Evolutionary conservation across 2,329 filamentous ascomycete genomes (phyloP), one percentile per base, ranked within the genome.

Genomic region (Nemania serpens): DNA sequence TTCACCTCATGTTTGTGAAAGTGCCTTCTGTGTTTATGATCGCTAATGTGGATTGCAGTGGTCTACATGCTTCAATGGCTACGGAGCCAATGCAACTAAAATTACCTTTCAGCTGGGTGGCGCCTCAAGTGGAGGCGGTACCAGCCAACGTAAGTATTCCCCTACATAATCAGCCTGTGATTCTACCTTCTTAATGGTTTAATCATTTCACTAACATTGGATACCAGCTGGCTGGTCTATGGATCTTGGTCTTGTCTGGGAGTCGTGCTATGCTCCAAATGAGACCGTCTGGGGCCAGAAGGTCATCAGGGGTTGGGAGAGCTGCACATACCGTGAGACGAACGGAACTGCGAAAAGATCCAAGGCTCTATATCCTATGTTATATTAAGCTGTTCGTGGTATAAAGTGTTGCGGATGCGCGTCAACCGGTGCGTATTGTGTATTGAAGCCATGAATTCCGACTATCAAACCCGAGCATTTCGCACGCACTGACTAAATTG

Each of bases 181-280:
- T 12, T 42, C 22, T 15, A 12, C 11, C 11, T 2, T 1, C 10
- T 20, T 2, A n/a, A 25, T 11, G 2, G 5, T 18, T 34, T 3
- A 29, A 9, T 3, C 2, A 0, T 25, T 48, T 18, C 18, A 33
- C 57, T 60, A 39, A 65, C 25, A 17, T 12, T 34, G 6, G 13
- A 11, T 13, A 6, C 17, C 15, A 68, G 64, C 64, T 45, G 66
- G 64, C 7, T 65, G 66, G 64, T 59, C 61, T 9, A 68, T 67
- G 66, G 61, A 66, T 33, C 57, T 68, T 17, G 61, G 61, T 10
- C 59, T 67, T 22, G 50, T 64, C 29, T 68, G 66, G 65, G 54
- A 68, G 56, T 37, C 61, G 5, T 67, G 66, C 45, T 57, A 66
- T 25, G 54, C 49, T 15, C 43, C 61, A 5, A 59, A 56, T 2